A percentile compares a stretch with the other conserved stretches of the same genome.
phyloP scores from a whole-genome alignment of 192 early-diverging fungal species.

The Backusella tuberculispora region DNA sequence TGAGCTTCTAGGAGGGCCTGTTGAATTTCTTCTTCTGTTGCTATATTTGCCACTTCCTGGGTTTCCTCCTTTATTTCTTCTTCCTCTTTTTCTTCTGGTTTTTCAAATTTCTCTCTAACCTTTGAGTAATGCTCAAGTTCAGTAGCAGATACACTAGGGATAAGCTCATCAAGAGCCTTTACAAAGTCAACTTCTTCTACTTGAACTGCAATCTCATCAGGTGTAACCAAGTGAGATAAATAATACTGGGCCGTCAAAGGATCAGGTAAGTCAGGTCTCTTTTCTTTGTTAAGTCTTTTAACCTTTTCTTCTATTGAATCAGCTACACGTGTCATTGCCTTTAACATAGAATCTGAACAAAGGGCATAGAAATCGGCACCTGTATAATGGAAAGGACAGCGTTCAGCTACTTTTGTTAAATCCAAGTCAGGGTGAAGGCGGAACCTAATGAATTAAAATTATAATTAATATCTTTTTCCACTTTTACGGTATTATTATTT shows the following conservation, averaged over 20 bases:
- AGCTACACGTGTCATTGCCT: conserved; percentile 92
- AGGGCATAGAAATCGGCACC: conserved; percentile 99
- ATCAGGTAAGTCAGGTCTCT: conserved; percentile 46
- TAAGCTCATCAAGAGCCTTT: conserved; percentile 78
- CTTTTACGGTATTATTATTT: too few relatives aligned
- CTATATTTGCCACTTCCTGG: neutral
- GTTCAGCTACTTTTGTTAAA: conserved; percentile 73
- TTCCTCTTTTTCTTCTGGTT: conserved; percentile 33
- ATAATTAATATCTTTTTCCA: neutral
- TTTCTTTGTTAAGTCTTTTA: conserved; percentile 47
- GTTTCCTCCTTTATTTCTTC: neutral
- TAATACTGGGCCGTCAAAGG: conserved; percentile 90
- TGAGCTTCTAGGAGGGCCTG: neutral
- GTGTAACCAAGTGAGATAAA: conserved; percentile 78
- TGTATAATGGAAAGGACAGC: conserved; percentile 91
- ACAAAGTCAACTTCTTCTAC: conserved; percentile 86
- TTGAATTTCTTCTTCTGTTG: conserved; percentile 7
- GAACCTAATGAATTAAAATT: conserved; percentile 59
- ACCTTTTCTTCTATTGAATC: conserved; percentile 63
- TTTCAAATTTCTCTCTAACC: conserved; percentile 84
- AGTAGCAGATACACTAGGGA: conserved; percentile 84
- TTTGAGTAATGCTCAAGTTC: conserved; percentile 88
- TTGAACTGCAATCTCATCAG: conserved; percentile 76
- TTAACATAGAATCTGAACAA: conserved; percentile 96
- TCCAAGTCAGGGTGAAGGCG: conserved; percentile 80